Evolutionary conservation across 371 early-diverging fungal species (phyloP).

Genomic region (Mucor piriformis): DNA sequence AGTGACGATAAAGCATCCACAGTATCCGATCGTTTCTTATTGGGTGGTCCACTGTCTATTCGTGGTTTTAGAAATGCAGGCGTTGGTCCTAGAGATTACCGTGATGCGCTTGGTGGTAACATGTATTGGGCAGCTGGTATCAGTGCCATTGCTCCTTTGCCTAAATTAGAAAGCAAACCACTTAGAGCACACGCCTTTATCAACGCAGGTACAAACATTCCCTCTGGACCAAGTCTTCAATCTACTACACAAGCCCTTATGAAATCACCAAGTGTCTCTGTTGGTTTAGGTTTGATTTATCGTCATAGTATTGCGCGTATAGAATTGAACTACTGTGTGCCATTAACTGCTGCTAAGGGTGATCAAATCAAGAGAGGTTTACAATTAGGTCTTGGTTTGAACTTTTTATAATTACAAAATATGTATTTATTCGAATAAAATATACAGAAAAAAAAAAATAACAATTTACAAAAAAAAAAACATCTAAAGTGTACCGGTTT

Average conservation of each 20-base stretch:
- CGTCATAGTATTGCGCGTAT: conserved; percentile 84
- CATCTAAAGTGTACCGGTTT: conserved; percentile 6
- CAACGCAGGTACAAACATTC: conserved; percentile 81
- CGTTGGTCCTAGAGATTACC: conserved; percentile 84
- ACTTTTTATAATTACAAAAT: conserved; percentile 67
- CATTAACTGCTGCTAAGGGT: conserved; percentile 69
- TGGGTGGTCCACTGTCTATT: conserved; percentile 86
- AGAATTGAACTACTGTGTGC: conserved; percentile 90
- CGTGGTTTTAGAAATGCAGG: conserved; percentile 90
- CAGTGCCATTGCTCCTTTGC: conserved; percentile 82
- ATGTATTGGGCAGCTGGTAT: conserved; percentile 78
- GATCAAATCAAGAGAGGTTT: conserved; percentile 82
- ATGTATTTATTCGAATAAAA: neutral
- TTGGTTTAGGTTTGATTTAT: conserved; percentile 84
- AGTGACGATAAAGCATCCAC: conserved; percentile 51
- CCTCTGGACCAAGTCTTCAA: conserved; percentile 26
- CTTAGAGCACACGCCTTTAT: conserved; percentile 84
- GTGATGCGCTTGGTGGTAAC: conserved; percentile 90
- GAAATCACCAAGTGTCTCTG: conserved; percentile 67
- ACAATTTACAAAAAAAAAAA: neutral
- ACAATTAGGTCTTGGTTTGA: conserved; percentile 87
- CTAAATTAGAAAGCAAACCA: conserved; percentile 63
- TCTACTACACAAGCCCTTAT: conserved; percentile 43
- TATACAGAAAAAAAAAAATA: neutral
- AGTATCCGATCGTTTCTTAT: conserved; percentile 82